Conservation (phyloP, 2,329 filamentous ascomycete genomes). For the Penicillium sp. region DNA sequence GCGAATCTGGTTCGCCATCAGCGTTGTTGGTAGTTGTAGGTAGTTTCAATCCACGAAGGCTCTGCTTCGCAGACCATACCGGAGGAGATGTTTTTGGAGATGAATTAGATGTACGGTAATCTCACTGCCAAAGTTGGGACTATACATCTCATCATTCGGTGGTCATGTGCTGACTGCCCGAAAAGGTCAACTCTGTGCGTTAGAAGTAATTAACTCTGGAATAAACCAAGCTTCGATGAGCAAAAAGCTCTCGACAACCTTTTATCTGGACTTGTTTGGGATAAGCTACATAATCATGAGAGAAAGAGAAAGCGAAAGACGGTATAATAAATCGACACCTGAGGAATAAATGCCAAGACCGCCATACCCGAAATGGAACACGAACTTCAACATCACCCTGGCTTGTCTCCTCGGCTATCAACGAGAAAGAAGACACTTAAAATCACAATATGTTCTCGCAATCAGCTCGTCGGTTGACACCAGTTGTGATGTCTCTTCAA, state of each 20-base stretch:
- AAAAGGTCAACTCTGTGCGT: background rate
- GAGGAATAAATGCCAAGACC: conserved; percentile 6
- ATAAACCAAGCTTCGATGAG: background rate
- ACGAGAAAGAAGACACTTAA: background rate
- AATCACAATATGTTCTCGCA: conserved; percentile 3
- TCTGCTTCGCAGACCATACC: background rate
- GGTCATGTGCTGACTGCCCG: background rate
- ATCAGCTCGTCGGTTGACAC: background rate
- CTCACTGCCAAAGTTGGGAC: too few relatives aligned
- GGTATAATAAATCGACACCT: conserved; percentile 1
- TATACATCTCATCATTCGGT: background rate
- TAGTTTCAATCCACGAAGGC: background rate
- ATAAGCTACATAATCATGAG: background rate
- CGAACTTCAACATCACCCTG: conserved; percentile 15
- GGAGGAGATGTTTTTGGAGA: background rate
- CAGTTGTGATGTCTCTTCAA: conserved; percentile 1
- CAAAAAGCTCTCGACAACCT: background rate
- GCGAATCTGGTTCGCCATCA: background rate
- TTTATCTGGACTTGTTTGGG: background rate
- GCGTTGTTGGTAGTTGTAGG: background rate
- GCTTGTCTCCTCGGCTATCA: conserved; percentile 6
- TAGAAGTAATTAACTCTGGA: background rate
- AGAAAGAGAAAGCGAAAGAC: background rate
- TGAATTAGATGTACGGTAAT: too few relatives aligned
- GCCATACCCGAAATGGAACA: conserved; percentile 5